phyloP scores from a whole-genome alignment of 2,329 filamentous ascomycete genomes.

The Colletotrichum tropicicola region DNA sequence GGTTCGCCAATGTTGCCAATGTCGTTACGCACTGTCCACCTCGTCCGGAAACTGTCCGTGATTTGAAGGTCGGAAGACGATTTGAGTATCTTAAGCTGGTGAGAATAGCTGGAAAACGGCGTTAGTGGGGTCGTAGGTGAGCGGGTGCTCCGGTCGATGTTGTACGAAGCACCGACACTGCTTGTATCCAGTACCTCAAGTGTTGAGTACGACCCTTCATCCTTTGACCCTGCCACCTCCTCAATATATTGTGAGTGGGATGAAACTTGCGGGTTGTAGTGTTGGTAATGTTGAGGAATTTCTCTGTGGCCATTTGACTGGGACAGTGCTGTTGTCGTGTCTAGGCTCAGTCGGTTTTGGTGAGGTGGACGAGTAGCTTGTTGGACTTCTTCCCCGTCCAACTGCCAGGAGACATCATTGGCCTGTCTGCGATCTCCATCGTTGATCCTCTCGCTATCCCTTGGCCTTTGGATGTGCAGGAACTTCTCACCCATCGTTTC shows the following conservation, averaged over 20 bases:
- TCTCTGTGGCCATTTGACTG: too few relatives aligned
- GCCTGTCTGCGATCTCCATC: too few relatives aligned
- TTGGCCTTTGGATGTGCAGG: background rate
- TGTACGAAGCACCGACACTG: too few relatives aligned
- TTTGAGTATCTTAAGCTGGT: background rate
- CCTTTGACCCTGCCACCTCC: background rate
- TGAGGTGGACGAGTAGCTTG: too few relatives aligned
- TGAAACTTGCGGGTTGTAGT: background rate
- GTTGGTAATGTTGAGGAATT: too few relatives aligned
- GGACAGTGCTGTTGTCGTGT: too few relatives aligned
- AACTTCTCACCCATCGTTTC: background rate
- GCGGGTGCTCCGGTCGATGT: background rate
- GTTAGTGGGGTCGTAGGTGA: background rate
- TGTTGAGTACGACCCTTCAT: background rate
- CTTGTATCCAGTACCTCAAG: background rate
- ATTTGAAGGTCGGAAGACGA: background rate
- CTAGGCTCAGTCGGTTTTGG: too few relatives aligned
- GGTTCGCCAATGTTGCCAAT: constrained; percentile 5
- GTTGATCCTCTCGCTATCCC: too few relatives aligned
- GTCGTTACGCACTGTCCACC: background rate
- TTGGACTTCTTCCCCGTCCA: too few relatives aligned
- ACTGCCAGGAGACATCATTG: too few relatives aligned
- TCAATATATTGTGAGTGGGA: background rate
- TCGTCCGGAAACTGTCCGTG: background rate
- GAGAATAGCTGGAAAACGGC: background rate